Evolutionary conservation across 1,284 basidiomycete species (phyloP).

Genomic region (Ustilago crameri): DNA sequence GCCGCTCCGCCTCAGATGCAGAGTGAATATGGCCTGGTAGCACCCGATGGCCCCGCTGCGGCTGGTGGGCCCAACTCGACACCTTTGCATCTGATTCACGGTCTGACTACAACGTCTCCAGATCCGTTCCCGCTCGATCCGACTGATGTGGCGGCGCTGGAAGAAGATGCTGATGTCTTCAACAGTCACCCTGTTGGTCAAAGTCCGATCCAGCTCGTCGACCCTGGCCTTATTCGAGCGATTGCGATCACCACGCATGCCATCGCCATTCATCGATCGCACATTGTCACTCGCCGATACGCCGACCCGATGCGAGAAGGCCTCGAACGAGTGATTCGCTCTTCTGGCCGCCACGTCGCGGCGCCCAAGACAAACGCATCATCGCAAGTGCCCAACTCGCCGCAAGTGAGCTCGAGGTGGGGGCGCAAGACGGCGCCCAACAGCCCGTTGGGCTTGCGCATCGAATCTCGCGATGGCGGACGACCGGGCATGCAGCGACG

Average conservation of each 20-base stretch:
- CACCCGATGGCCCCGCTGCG: constrained; percentile 33
- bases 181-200: constrained; percentile 18
- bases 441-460: constrained; percentile 31
- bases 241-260: constrained; percentile 64
- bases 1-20: constrained; percentile 22
- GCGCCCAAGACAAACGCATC: neutral
- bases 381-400: constrained; percentile 14
- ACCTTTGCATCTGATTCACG: constrained; percentile 66
- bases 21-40: constrained; percentile 44
- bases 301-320: constrained; percentile 63
- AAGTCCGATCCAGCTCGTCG: constrained; percentile 49
- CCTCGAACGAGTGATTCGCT: constrained; percentile 51
- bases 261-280: constrained; percentile 57
- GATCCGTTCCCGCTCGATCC: constrained; percentile 63
- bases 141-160: constrained; percentile 57
- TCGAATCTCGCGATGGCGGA: constrained; percentile 9
- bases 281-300: constrained; percentile 63
- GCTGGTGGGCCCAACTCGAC: constrained; percentile 63
- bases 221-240: constrained; percentile 60
- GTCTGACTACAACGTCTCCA: constrained; percentile 59
- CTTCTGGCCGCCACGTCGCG: constrained; percentile 37
- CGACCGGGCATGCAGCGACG: constrained; percentile 25
- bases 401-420: constrained; percentile 36
- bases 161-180: constrained; percentile 37
- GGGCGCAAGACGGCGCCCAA: constrained; percentile 45